phyloP scores from a whole-genome alignment of 202 grass and related monocot genomes.

The Miscanthus sacchariflorus region DNA sequence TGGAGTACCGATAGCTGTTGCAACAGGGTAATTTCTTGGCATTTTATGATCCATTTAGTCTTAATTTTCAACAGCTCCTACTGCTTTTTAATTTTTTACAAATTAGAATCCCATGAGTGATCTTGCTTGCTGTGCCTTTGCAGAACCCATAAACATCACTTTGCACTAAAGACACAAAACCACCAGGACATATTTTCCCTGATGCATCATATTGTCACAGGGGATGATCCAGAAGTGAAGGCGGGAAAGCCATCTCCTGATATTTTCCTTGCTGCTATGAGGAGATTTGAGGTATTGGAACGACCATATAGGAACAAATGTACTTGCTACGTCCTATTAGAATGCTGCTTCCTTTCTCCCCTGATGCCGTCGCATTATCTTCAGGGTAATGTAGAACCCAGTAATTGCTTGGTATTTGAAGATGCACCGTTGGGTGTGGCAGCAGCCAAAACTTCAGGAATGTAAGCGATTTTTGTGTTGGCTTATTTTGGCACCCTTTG shows the following conservation, averaged over 20 bases:
- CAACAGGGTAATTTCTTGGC: conserved; percentile 72
- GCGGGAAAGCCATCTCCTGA: conserved; percentile 89
- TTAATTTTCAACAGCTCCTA: neutral
- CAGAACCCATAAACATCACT: conserved; percentile 83
- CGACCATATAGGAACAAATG: neutral
- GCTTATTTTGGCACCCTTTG: neutral
- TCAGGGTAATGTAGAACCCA: conserved; percentile 63
- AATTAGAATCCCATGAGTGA: conserved; percentile 21
- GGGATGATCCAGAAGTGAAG: conserved; percentile 85
- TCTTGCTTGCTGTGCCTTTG: conserved; percentile 14
- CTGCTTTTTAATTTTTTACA: neutral
- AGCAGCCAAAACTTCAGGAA: conserved; percentile 90
- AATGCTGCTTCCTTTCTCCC: conserved; percentile 1
- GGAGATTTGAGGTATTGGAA: conserved; percentile 69
- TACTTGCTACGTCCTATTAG: neutral
- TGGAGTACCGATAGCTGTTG: conserved; percentile 78
- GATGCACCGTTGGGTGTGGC: conserved; percentile 87
- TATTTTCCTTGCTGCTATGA: conserved; percentile 82
- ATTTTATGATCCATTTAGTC: neutral
- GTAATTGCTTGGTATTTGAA: conserved; percentile 84
- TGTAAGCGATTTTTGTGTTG: conserved; percentile 58
- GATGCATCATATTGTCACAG: conserved; percentile 92
- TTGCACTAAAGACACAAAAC: conserved; percentile 77
- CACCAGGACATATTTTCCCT: conserved; percentile 74
- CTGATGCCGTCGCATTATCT: neutral